These are phyloP conservation scores for Saccharomyces pastorianus DNA, from an alignment of 1,139 yeast genomes.

Conservation along the genomic window DNA sequence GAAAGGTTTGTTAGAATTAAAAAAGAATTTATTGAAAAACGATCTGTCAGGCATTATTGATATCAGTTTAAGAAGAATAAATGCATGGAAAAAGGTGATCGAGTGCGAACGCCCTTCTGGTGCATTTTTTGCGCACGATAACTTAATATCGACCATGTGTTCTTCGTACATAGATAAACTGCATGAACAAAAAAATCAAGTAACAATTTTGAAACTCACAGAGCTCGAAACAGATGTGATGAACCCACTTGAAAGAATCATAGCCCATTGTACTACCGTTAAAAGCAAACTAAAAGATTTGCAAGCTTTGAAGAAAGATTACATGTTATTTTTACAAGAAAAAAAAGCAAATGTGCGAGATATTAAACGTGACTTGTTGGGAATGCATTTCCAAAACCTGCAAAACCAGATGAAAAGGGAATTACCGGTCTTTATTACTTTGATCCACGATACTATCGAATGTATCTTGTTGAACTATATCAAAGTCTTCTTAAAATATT, in stretches of 20 bases:
- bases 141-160: constrained; percentile 12
- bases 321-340: constrained; percentile 23
- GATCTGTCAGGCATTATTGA: constrained; percentile 12
- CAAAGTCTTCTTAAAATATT: constrained; percentile 23
- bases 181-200: constrained; percentile 21
- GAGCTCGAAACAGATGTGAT: constrained; percentile 25
- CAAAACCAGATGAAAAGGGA: constrained; percentile 28
- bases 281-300: constrained; percentile 28
- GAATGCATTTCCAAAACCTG: constrained; percentile 25
- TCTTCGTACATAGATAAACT: constrained; percentile 17
- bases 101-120: constrained; percentile 11
- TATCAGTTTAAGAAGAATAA: constrained; percentile 11
- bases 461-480: constrained; percentile 21
- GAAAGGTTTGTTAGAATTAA: constrained; percentile 10
- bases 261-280: constrained; percentile 22
- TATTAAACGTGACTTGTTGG: constrained; percentile 24
- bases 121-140: constrained; percentile 2
- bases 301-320: constrained; percentile 29
- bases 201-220: constrained; percentile 21
- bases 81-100: constrained; percentile 19
- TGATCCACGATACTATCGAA: constrained; percentile 15
- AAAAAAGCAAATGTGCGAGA: constrained; percentile 20
- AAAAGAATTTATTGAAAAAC: constrained; percentile 6
- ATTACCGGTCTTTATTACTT: constrained; percentile 26
- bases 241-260: constrained; percentile 21